Conservation (phyloP, 2,329 filamentous ascomycete species). For the Boeremia exigua region DNA sequence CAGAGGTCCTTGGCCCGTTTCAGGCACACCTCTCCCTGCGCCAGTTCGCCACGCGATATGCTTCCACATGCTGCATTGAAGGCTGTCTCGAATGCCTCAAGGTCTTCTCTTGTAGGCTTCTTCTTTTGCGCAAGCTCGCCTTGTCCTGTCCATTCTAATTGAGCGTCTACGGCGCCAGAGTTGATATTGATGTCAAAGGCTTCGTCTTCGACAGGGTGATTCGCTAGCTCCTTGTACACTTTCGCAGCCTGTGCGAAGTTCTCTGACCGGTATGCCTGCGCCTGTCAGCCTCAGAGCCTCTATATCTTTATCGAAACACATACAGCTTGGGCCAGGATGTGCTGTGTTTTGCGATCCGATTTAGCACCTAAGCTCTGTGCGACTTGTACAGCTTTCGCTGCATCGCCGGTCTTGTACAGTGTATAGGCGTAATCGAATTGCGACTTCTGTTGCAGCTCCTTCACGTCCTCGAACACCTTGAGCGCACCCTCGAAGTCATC, state of each 20-base stretch:
- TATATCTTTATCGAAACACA: constrained; percentile 23
- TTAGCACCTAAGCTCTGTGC: constrained; percentile 47
- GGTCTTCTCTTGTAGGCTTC: constrained; percentile 64
- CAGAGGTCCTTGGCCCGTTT: constrained; percentile 75
- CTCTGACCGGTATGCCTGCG: constrained; percentile 73
- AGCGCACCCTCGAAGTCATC: constrained; percentile 82
- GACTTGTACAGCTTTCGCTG: constrained; percentile 67
- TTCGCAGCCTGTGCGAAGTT: constrained; percentile 70
- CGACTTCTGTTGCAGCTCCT: constrained; percentile 66
- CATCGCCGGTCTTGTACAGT: constrained; percentile 78
- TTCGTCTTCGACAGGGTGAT: constrained; percentile 62
- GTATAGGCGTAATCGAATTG: constrained; percentile 77
- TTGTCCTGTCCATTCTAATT: constrained; percentile 72
- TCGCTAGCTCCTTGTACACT: constrained; percentile 67
- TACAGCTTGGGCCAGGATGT: constrained; percentile 68
- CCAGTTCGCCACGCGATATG: constrained; percentile 72
- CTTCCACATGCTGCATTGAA: constrained; percentile 80
- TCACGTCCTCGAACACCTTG: constrained; percentile 68
- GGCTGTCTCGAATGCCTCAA: constrained; percentile 79
- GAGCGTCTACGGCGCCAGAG: constrained; percentile 71
- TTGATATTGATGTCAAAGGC: constrained; percentile 81
- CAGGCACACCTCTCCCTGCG: constrained; percentile 69
- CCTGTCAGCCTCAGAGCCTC: constrained; percentile 19
- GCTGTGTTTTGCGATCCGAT: constrained; percentile 58
- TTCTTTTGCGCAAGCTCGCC: constrained; percentile 60